Base-by-base conservation (phyloP, 164 flowering plant genomes). In the Amborella trichopoda region DNA sequence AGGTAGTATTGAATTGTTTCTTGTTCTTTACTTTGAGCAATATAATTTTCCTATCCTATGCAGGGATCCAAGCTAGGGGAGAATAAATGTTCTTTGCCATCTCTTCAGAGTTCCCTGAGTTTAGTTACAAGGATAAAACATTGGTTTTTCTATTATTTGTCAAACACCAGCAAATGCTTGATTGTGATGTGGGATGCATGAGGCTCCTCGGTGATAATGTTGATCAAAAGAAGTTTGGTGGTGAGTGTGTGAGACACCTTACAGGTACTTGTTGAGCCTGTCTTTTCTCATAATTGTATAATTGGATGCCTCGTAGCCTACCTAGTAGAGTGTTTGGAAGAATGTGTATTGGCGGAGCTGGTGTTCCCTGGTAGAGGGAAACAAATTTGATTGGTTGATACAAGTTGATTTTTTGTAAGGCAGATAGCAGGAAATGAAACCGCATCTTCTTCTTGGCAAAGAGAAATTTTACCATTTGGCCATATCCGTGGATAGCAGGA, bases 101-200 rank as follows among this genome's bases (percentile, higher is more conserved):
- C 40, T 90, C 97, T 14, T 94, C 97, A 38, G 82, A 74, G 56
- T 85, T 66, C 48, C 97, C 97, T 24, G 83, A 73, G 66, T 79
- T 90, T 69, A 85, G 83, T 68, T 85, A 90, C 77, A 90, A 83
- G 66, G 95, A 72, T 17, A 83, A 76, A 59, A 83, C 88, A 10
- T 66, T 90, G 57, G 97, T 86, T 41, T 83, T 90, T 68, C 97
- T 85, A 45, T 90, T 90, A 54, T 69, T 77, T 18, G 95, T 89
- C 39, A 89, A 89, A 64, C 91, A 90, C 53, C 95, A 90, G 52
- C 94, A 90, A 58, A 86, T 85, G 68, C 94, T 86, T 64, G 94
- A 86, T 49, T 90, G 97, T 70, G 97, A 95, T 66, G 97, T 95
- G 70, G 97, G 95, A n/a, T 86, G 86, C 66, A 83, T 90, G 91